These are phyloP conservation scores for Fusarium sp. DNA, from an alignment of 2,329 filamentous ascomycete species.

Conservation along the genomic window DNA sequence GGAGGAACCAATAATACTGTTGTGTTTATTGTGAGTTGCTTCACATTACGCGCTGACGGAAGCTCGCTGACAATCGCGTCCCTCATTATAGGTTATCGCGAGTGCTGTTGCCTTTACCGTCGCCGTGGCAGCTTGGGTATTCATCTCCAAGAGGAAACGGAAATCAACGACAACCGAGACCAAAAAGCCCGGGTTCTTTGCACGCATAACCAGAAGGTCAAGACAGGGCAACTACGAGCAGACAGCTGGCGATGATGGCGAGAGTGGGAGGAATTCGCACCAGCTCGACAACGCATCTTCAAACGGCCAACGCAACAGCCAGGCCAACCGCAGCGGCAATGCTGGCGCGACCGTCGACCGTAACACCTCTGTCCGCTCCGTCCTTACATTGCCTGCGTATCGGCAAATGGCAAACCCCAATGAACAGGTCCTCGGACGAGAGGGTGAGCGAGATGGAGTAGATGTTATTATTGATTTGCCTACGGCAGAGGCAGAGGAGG, in stretches of 20 bases:
- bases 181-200: constrained; percentile 38
- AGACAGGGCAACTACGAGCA: constrained; percentile 46
- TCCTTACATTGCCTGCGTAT: constrained; percentile 94
- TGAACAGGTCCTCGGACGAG: constrained; percentile 86
- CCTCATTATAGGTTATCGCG: constrained; percentile 33
- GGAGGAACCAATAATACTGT: constrained; percentile 26
- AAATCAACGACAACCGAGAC: constrained; percentile 15
- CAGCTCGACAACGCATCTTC: constrained; percentile 40
- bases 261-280: constrained; percentile 39
- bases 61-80: constrained; percentile 5
- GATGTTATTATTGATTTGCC: constrained; percentile 91
- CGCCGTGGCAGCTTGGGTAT: constrained; percentile 23
- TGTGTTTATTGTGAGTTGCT: constrained; percentile 41
- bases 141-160: constrained; percentile 32
- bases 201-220: constrained; percentile 27
- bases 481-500: constrained; percentile 81
- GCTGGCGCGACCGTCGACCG: constrained; percentile 71
- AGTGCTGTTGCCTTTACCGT: constrained; percentile 26
- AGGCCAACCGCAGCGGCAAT: constrained; percentile 30
- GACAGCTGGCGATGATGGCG: constrained; percentile 45
- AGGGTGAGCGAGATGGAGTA: constrained; percentile 91
- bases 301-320: constrained; percentile 18
- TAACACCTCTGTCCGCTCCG: constrained; percentile 88
- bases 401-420: constrained; percentile 76
- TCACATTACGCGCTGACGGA: not conserved